phyloP scores from a whole-genome alignment of 805 yeast species.

The Saturnispora ahearnii region DNA sequence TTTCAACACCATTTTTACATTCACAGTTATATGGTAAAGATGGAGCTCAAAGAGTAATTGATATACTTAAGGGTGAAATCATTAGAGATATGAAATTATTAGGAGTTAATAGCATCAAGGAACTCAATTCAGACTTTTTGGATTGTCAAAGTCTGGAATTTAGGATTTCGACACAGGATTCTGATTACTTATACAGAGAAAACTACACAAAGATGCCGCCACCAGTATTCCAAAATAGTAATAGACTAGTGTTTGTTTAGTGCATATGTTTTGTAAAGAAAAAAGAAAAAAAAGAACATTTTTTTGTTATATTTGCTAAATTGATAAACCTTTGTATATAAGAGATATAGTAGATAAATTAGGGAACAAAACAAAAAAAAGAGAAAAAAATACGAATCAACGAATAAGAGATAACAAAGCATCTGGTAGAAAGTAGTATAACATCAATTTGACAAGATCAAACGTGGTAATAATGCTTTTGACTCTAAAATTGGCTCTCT shows the following conservation, averaged over 20 bases:
- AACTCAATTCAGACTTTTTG: conserved; percentile 32
- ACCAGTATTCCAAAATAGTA: conserved; percentile 14
- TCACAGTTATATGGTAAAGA: conserved; percentile 72
- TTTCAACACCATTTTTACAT: conserved; percentile 69
- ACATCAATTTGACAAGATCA: conserved; percentile 1
- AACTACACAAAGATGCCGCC: conserved; percentile 30
- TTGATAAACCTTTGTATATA: too few relatives aligned
- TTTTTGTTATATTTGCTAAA: too few relatives aligned
- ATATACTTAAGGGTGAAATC: conserved; percentile 48
- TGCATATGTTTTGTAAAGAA: background rate
- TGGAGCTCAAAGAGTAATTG: conserved; percentile 42
- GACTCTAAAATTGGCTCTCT: conserved; percentile 6
- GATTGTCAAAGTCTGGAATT: conserved; percentile 46
- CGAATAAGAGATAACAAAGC: background rate
- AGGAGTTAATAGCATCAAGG: conserved; percentile 44
- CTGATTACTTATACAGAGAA: conserved; percentile 45
- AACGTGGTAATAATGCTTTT: background rate
- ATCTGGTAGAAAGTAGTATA: conserved; percentile 7
- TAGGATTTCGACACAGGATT: conserved; percentile 45
- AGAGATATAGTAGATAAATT: background rate
- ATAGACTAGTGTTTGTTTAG: conserved; percentile 5
- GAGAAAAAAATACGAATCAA: background rate
- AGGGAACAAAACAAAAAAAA: background rate
- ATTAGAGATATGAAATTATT: conserved; percentile 51
- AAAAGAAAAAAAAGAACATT: background rate